These are phyloP conservation scores for Phaeosphaeria sp. DNA, from an alignment of 2,329 filamentous ascomycete species.

Conservation along the genomic window DNA sequence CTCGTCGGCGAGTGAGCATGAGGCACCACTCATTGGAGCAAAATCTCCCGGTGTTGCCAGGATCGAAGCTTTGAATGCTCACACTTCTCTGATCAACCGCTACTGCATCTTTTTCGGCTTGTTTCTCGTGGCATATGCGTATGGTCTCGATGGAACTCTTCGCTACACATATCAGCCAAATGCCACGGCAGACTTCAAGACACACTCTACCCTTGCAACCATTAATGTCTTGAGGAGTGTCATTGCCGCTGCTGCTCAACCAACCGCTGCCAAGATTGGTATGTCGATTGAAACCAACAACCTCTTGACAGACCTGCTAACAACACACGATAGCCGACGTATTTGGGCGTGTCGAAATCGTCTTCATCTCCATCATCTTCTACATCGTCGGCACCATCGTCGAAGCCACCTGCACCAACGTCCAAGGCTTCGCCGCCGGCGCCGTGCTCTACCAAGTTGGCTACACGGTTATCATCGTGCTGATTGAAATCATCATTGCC, in stretches of 20 bases:
- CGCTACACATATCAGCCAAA: constrained; percentile 57
- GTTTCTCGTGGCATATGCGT: constrained; percentile 70
- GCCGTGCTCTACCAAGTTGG: constrained; percentile 46
- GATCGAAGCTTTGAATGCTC: constrained; percentile 63
- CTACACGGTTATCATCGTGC: constrained; percentile 66
- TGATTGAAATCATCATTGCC: constrained; percentile 69
- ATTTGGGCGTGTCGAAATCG: constrained; percentile 67
- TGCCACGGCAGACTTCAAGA: constrained; percentile 59
- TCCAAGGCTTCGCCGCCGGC: constrained; percentile 62
- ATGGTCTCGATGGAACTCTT: constrained; percentile 62
- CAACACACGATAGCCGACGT: constrained; percentile 53
- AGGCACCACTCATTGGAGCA: constrained; percentile 22
- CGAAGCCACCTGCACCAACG: constrained; percentile 59
- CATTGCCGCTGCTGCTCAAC: constrained; percentile 64
- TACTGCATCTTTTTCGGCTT: constrained; percentile 66
- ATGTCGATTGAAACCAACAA: neutral
- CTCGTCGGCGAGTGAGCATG: neutral
- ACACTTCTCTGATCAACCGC: constrained; percentile 62
- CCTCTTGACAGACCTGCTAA: neutral
- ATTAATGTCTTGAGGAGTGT: constrained; percentile 66
- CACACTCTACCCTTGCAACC: constrained; percentile 62
- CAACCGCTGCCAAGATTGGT: constrained; percentile 64
- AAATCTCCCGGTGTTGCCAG: constrained; percentile 64
- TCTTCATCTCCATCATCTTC: constrained; percentile 63
- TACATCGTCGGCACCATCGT: constrained; percentile 62